Conservation (phyloP, 495 filamentous ascomycete species). For the Xylaria acuta region DNA sequence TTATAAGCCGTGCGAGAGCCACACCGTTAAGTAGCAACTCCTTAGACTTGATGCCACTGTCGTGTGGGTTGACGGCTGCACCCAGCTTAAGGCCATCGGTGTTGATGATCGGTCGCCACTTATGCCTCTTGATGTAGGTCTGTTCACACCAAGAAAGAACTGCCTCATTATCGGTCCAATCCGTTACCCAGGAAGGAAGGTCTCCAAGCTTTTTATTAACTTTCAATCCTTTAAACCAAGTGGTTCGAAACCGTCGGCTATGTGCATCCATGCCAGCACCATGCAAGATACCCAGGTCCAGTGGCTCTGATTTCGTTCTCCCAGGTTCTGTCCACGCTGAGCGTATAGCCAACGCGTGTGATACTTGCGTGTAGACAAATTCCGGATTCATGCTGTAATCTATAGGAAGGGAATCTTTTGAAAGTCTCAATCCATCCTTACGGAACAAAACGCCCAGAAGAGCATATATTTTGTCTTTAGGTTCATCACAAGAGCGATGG, state of each 20-base stretch:
- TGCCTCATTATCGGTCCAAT: constrained; percentile 17
- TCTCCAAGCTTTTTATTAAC: neutral
- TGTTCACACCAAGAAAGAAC: neutral
- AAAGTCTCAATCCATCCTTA: too few relatives aligned
- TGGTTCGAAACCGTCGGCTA: neutral
- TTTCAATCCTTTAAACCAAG: constrained; percentile 5
- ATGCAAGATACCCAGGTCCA: constrained; percentile 7
- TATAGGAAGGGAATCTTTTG: neutral
- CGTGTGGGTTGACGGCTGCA: constrained; percentile 6
- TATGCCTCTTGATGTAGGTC: neutral
- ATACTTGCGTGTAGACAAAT: constrained; percentile 4
- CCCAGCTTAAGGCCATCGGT: constrained; percentile 1
- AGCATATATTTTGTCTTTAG: constrained; percentile 4
- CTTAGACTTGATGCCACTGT: neutral
- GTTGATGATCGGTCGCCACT: constrained; percentile 2
- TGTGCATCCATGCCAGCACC: constrained; percentile 6
- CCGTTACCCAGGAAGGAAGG: constrained; percentile 10
- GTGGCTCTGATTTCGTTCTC: neutral
- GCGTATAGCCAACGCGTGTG: neutral
- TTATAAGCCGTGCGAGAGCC: neutral
- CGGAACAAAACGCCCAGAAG: constrained; percentile 11
- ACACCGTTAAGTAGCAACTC: constrained; percentile 1
- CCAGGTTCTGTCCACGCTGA: constrained; percentile 3
- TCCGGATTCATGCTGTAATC: neutral
- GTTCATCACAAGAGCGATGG: constrained; percentile 7